Conservation (phyloP, 1,284 basidiomycete genomes). For the Cutaneotrichosporon spelunceum region DNA sequence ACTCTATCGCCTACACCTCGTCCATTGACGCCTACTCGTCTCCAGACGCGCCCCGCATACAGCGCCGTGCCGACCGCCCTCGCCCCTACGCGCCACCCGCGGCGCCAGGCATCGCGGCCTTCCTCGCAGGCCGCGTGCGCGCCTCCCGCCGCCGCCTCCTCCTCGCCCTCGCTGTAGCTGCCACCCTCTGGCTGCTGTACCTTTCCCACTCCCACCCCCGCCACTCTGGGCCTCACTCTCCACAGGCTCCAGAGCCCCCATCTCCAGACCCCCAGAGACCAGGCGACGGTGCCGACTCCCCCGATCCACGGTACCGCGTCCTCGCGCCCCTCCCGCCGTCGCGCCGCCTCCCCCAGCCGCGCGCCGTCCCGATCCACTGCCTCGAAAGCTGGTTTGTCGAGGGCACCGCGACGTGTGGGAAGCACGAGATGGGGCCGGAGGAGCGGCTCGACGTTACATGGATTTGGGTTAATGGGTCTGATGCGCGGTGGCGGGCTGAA, state of each 20-base stretch:
- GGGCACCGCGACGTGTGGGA: constrained; percentile 40
- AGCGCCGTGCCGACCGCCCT: too few relatives aligned
- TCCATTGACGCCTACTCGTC: too few relatives aligned
- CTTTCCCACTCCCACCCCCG: too few relatives aligned
- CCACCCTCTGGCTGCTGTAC: neutral
- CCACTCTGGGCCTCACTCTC: neutral
- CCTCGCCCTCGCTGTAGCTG: neutral
- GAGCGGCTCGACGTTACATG: constrained; percentile 45
- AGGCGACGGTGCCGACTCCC: constrained; percentile 34
- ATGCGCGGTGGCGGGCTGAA: constrained; percentile 38
- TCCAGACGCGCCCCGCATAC: too few relatives aligned
- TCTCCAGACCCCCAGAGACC: neutral
- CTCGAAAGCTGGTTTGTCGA: constrained; percentile 45
- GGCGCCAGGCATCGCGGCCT: neutral
- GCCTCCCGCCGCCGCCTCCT: neutral
- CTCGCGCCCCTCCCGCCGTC: constrained; percentile 31
- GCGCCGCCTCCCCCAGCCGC: constrained; percentile 36
- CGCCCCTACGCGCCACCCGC: too few relatives aligned
- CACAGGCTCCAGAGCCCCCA: neutral
- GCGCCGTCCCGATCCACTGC: constrained; percentile 41
- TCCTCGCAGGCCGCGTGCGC: neutral
- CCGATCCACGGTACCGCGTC: constrained; percentile 36
- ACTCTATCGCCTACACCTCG: too few relatives aligned
- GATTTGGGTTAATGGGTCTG: constrained; percentile 50
- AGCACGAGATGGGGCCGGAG: constrained; percentile 39